Percentiles rank a stretch among this genome's conserved stretches.
Conservation (phyloP, 2,329 filamentous ascomycete genomes). For the Coleophoma cylindrospora region DNA sequence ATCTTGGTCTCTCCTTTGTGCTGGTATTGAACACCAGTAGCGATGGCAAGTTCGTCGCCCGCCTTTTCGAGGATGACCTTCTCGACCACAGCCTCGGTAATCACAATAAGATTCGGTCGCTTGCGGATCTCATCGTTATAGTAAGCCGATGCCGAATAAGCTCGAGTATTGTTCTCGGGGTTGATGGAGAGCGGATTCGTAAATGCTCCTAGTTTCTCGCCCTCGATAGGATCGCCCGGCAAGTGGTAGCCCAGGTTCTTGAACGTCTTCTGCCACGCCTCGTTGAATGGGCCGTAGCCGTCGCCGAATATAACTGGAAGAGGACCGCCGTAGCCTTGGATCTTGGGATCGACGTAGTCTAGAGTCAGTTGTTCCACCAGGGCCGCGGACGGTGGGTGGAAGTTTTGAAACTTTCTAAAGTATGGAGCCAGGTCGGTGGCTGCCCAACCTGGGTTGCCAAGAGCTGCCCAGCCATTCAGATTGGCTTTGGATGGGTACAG, state of each 20-base stretch:
- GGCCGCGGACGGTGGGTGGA: not conserved
- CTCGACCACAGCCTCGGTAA: slow-evolving; percentile 80
- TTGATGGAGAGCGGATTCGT: slow-evolving; percentile 1
- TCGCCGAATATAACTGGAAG: not conserved
- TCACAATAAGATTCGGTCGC: slow-evolving; percentile 63
- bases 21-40: slow-evolving; percentile 8
- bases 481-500: slow-evolving; percentile 17
- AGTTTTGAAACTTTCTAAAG: slow-evolving; percentile 28
- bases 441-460: slow-evolving; percentile 36
- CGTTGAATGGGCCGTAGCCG: not conserved
- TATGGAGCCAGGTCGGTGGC: slow-evolving; percentile 32
- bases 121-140: slow-evolving; percentile 2
- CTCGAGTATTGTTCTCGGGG: not conserved
- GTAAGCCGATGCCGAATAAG: slow-evolving; percentile 11
- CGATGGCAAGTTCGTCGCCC: not conserved
- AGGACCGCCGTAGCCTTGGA: not conserved
- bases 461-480: slow-evolving; percentile 30
- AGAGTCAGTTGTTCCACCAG: not conserved
- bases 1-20: slow-evolving; percentile 6
- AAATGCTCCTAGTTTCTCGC: slow-evolving; percentile 1
- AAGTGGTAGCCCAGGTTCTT: not conserved
- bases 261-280: not conserved
- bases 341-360: not conserved
- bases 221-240: not conserved
- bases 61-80: slow-evolving; percentile 50